Evolutionary conservation across 257 asterid species (phyloP).

Genomic region (Nicotiana noctiflora): DNA sequence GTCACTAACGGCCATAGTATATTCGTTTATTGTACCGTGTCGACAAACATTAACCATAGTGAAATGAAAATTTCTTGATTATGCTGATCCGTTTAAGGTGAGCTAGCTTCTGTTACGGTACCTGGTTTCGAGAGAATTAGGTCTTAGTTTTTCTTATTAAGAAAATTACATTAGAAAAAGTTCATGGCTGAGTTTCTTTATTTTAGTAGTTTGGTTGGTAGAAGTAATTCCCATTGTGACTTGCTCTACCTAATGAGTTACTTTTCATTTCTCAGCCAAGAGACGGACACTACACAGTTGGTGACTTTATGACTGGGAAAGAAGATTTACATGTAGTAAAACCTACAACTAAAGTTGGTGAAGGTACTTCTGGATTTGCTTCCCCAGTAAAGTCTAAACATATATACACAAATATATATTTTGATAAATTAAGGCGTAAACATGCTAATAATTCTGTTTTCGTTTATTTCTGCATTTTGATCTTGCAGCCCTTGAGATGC

Average conservation of each 20-base stretch:
- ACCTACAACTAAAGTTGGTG: slow-evolving; percentile 72
- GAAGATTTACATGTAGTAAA: slow-evolving; percentile 61
- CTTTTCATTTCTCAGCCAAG: slow-evolving; percentile 38
- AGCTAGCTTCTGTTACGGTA: neutral
- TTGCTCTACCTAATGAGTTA: slow-evolving; percentile 6
- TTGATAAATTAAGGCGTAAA: neutral
- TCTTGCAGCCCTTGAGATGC: slow-evolving; percentile 65
- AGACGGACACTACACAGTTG: slow-evolving; percentile 58
- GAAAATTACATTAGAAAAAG: neutral
- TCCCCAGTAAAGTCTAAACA: neutral
- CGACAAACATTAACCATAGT: neutral
- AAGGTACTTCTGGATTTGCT: slow-evolving; percentile 41
- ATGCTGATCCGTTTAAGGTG: neutral
- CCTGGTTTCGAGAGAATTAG: neutral
- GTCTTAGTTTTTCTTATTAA: neutral
- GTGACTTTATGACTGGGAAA: slow-evolving; percentile 80
- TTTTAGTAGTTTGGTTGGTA: neutral
- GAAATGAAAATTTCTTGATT: neutral
- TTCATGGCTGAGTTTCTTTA: neutral
- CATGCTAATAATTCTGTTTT: neutral
- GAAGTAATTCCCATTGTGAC: neutral
- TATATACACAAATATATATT: neutral
- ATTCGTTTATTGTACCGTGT: neutral
- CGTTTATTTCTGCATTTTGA: slow-evolving; percentile 7
- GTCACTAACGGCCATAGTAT: neutral